phyloP scores from a whole-genome alignment of 2,329 filamentous ascomycete genomes.

The Magnaporthiopsis incrustans region DNA sequence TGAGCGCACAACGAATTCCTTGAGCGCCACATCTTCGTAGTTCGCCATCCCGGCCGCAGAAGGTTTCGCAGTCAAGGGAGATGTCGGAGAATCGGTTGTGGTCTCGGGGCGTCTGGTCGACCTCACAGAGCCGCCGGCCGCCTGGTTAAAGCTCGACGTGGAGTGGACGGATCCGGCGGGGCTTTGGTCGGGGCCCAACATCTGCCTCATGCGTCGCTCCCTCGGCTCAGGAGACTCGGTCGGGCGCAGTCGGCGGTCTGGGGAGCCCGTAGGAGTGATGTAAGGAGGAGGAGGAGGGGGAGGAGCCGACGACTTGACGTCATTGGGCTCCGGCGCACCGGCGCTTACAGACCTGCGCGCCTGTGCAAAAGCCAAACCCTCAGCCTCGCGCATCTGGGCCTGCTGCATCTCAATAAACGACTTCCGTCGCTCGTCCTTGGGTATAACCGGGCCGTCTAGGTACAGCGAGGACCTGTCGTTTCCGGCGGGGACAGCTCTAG shows the following conservation, averaged over 20 bases:
- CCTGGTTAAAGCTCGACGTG: slow-evolving; percentile 19
- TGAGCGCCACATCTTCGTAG: slow-evolving; percentile 57
- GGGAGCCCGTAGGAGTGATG: not conserved
- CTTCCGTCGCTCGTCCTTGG: slow-evolving; percentile 43
- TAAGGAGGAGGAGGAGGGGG: not conserved
- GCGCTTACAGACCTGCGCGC: slow-evolving; percentile 30
- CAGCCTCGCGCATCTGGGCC: slow-evolving; percentile 52
- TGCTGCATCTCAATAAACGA: slow-evolving; percentile 52
- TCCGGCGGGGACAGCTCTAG: slow-evolving; percentile 12
- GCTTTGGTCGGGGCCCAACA: slow-evolving; percentile 1
- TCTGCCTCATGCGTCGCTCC: slow-evolving; percentile 10
- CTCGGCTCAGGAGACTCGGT: slow-evolving; percentile 15
- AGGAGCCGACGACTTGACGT: not conserved
- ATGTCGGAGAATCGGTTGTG: slow-evolving; percentile 13
- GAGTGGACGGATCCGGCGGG: slow-evolving; percentile 17
- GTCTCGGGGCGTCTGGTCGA: slow-evolving; percentile 18
- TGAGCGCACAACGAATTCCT: slow-evolving; percentile 62
- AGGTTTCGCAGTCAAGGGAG: slow-evolving; percentile 25
- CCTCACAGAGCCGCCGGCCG: slow-evolving; percentile 16
- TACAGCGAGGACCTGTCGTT: slow-evolving; percentile 25
- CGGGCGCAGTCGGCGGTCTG: not conserved
- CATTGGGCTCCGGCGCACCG: not conserved
- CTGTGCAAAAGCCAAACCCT: slow-evolving; percentile 50
- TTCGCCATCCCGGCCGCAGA: slow-evolving; percentile 20
- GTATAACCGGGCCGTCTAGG: slow-evolving; percentile 24